Conservation (phyloP, 2,329 filamentous ascomycete genomes). For the Dothidotthia symphoricarpi region DNA sequence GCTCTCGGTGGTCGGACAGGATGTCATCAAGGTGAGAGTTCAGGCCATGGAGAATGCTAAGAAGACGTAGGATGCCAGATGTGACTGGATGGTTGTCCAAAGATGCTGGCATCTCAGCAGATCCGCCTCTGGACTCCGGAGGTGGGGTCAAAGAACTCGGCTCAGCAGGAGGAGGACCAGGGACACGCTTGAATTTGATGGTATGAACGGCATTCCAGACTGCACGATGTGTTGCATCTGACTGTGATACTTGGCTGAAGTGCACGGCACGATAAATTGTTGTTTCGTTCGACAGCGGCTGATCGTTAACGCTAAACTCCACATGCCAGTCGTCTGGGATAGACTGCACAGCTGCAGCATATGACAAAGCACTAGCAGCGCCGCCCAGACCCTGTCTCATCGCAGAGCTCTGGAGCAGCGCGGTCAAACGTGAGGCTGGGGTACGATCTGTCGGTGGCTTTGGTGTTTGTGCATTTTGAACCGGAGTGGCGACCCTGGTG, state of each 20-base stretch:
- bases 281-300: slow-evolving; percentile 82
- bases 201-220: slow-evolving; percentile 90
- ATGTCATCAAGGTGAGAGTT: slow-evolving; percentile 94
- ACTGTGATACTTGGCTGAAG: slow-evolving; percentile 59
- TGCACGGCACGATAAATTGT: slow-evolving; percentile 96
- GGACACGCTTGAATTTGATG: slow-evolving; percentile 85
- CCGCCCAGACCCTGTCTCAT: slow-evolving; percentile 31
- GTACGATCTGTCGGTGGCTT: slow-evolving; percentile 33
- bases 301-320: slow-evolving; percentile 84
- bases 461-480: slow-evolving; percentile 51
- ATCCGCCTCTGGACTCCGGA: slow-evolving; percentile 53
- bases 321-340: slow-evolving; percentile 94
- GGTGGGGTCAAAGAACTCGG: slow-evolving; percentile 60
- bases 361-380: slow-evolving; percentile 65
- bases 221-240: slow-evolving; percentile 69
- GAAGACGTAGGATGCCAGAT: slow-evolving; percentile 78
- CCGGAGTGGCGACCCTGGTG: slow-evolving; percentile 78
- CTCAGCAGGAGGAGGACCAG: slow-evolving; percentile 77
- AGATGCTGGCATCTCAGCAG: slow-evolving; percentile 69
- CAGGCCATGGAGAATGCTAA: slow-evolving; percentile 87
- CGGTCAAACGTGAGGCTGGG: slow-evolving; percentile 31
- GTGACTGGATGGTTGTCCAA: slow-evolving; percentile 81
- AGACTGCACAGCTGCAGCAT: slow-evolving; percentile 78
- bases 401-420: slow-evolving; percentile 34
- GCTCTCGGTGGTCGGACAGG: slow-evolving; percentile 71